Conservation (phyloP, 129 eudicot species). For the Logfia minima region DNA sequence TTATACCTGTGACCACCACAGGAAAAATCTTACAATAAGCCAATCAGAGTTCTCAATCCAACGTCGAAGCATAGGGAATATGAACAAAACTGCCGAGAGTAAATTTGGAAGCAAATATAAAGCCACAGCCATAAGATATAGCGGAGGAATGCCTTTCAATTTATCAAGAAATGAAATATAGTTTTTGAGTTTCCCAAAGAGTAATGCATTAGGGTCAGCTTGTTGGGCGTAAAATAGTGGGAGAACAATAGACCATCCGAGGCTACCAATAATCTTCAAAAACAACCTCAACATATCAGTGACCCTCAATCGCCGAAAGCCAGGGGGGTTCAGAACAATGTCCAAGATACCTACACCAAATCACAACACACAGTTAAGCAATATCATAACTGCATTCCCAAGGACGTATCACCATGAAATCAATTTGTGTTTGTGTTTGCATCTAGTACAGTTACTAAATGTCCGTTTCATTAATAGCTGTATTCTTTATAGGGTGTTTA, state of each 20-base stretch:
- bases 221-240: slow-evolving; percentile 69
- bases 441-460: too few relatives aligned
- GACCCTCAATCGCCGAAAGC: slow-evolving; percentile 72
- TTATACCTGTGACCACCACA: slow-evolving; percentile 98
- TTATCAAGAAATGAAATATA: slow-evolving; percentile 51
- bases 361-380: background rate
- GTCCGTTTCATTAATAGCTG: too few relatives aligned
- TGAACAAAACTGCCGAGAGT: slow-evolving; percentile 64
- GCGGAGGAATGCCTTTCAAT: slow-evolving; percentile 71
- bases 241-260: slow-evolving; percentile 72
- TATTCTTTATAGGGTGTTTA: too few relatives aligned
- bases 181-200: slow-evolving; percentile 37
- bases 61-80: slow-evolving; percentile 95
- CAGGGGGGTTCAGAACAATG: slow-evolving; percentile 78
- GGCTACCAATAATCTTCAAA: slow-evolving; percentile 69
- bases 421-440: background rate
- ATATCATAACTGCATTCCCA: slow-evolving; percentile 3
- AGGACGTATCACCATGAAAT: background rate
- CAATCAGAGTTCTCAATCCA: slow-evolving; percentile 96
- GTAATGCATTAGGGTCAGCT: slow-evolving; percentile 31
- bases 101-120: slow-evolving; percentile 77
- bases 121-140: slow-evolving; percentile 73
- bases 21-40: slow-evolving; percentile 74
- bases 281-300: slow-evolving; percentile 63
- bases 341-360: slow-evolving; percentile 70